phyloP scores from a whole-genome alignment of 2,329 filamentous ascomycete species.

The Botryotinia convoluta region DNA sequence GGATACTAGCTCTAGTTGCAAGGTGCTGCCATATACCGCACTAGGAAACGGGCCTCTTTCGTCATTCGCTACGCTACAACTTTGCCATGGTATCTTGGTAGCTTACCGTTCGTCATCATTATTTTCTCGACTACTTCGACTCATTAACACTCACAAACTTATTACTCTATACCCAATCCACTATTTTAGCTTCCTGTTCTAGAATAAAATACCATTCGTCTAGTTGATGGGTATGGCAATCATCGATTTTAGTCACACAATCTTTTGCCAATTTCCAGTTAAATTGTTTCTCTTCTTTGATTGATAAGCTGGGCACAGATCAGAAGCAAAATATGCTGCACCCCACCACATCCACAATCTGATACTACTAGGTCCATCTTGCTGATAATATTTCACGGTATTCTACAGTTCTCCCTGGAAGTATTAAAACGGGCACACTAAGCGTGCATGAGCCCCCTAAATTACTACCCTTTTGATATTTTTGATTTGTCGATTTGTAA shows the following conservation, averaged over 20 bases:
- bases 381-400: neutral
- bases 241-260: neutral
- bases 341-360: slow-evolving; percentile 1
- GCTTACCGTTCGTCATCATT: slow-evolving; percentile 9
- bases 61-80: neutral
- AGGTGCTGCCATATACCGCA: neutral
- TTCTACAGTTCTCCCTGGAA: neutral
- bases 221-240: neutral
- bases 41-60: neutral
- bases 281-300: slow-evolving; percentile 8
- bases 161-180: neutral
- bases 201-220: neutral
- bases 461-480: neutral
- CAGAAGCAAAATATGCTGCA: slow-evolving; percentile 3
- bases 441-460: neutral
- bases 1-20: neutral
- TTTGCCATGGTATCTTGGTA: neutral
- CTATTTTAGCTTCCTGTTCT: neutral
- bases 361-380: neutral
- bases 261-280: neutral
- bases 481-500: neutral
- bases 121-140: neutral
- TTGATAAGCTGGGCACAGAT: slow-evolving; percentile 12
- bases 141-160: neutral
- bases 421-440: neutral